Conservation (phyloP, 306 rosid species). For the Quercus suber region DNA sequence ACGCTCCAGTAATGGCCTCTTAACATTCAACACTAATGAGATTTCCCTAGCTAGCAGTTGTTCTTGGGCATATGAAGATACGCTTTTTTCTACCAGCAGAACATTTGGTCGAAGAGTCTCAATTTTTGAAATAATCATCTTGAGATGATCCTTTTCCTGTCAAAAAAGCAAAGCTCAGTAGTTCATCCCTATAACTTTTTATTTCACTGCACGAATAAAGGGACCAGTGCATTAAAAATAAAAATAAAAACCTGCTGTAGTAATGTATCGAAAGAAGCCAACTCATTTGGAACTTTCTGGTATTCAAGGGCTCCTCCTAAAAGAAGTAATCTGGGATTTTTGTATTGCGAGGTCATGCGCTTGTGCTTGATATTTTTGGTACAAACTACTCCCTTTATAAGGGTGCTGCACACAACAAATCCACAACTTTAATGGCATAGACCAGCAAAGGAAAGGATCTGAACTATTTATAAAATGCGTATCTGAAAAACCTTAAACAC, state of each 20-base stretch:
- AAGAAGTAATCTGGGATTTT: slow-evolving; percentile 69
- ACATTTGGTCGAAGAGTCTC: slow-evolving; percentile 92
- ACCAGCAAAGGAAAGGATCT: not conserved
- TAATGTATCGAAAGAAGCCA: slow-evolving; percentile 81
- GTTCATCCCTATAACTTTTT: slow-evolving; percentile 6
- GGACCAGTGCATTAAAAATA: slow-evolving; percentile 16
- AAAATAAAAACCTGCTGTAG: slow-evolving; percentile 74
- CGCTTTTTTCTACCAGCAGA: slow-evolving; percentile 91
- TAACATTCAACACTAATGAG: slow-evolving; percentile 92
- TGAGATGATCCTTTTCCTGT: slow-evolving; percentile 93
- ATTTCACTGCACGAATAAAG: not conserved
- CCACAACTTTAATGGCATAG: slow-evolving; percentile 15
- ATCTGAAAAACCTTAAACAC: slow-evolving; percentile 13
- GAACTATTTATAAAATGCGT: not conserved
- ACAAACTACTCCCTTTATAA: slow-evolving; percentile 86
- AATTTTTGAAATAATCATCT: slow-evolving; percentile 72
- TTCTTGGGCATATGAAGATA: slow-evolving; percentile 79
- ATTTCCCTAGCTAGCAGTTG: slow-evolving; percentile 83
- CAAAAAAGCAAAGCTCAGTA: slow-evolving; percentile 21
- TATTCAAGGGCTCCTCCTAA: slow-evolving; percentile 90
- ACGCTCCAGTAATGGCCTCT: slow-evolving; percentile 81
- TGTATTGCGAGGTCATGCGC: slow-evolving; percentile 96
- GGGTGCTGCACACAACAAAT: slow-evolving; percentile 54
- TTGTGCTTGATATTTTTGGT: slow-evolving; percentile 96
- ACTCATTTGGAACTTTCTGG: slow-evolving; percentile 85